phyloP scores from a whole-genome alignment of 1,284 basidiomycete species.

The Mrakiaceae sp. region DNA sequence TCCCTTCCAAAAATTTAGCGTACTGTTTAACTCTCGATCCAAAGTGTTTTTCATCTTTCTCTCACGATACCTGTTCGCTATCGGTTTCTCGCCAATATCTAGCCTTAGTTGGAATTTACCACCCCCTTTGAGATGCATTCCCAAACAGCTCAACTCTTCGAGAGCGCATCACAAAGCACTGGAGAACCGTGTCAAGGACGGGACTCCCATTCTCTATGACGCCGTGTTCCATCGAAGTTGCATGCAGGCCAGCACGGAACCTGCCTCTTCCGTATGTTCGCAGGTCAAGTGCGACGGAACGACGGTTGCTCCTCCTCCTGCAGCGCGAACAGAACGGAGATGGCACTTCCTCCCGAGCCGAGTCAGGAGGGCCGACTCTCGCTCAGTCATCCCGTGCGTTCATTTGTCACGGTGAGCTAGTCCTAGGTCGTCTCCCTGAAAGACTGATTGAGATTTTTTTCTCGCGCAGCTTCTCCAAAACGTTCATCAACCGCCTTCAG shows the following conservation, averaged over 20 bases:
- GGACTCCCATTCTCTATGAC: conserved; percentile 52
- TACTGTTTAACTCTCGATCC: conserved; percentile 52
- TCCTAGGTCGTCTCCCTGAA: too few relatives aligned
- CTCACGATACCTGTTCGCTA: conserved; percentile 56
- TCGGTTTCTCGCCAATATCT: conserved; percentile 54
- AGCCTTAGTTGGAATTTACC: conserved; percentile 57
- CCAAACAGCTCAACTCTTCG: conserved; percentile 56
- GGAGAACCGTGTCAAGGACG: conserved; percentile 46
- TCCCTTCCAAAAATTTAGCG: conserved; percentile 55
- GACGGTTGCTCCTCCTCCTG: too few relatives aligned
- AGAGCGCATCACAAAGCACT: conserved; percentile 46
- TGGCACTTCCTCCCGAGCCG: too few relatives aligned
- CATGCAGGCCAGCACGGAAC: conserved; percentile 44
- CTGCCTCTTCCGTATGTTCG: too few relatives aligned
- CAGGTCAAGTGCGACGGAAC: too few relatives aligned
- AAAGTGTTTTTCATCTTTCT: conserved; percentile 53
- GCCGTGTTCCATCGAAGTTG: conserved; percentile 47
- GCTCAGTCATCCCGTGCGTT: too few relatives aligned
- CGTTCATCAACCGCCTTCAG: too few relatives aligned
- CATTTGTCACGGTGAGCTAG: too few relatives aligned
- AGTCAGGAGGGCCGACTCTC: too few relatives aligned
- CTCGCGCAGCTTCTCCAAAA: too few relatives aligned
- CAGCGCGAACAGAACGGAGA: too few relatives aligned
- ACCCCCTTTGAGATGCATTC: conserved; percentile 55
- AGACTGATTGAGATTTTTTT: too few relatives aligned